Conservation (phyloP, 1,139 yeast genomes). For the Blastobotrys ciferrii region DNA sequence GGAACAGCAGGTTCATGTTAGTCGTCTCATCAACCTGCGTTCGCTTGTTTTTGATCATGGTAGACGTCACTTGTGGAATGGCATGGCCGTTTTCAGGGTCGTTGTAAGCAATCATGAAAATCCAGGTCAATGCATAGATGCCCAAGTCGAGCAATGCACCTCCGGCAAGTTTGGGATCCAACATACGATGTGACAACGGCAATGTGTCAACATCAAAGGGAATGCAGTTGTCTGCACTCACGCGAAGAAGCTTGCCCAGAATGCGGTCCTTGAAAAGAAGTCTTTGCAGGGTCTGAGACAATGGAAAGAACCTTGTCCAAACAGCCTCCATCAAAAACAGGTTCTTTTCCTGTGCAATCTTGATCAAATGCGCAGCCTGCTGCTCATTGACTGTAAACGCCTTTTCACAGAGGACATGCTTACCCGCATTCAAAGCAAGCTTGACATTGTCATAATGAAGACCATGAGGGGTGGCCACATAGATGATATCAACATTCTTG, state of each 20-base stretch:
- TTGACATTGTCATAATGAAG: constrained; percentile 52
- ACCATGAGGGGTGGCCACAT: constrained; percentile 60
- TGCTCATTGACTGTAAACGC: constrained; percentile 54
- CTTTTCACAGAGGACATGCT: constrained; percentile 61
- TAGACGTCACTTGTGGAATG: constrained; percentile 24
- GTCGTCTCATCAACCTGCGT: constrained; percentile 36
- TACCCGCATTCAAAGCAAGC: constrained; percentile 51
- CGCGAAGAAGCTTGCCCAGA: constrained; percentile 48
- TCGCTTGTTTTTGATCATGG: constrained; percentile 25
- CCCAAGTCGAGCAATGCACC: constrained; percentile 64
- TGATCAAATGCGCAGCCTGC: constrained; percentile 47
- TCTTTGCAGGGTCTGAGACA: constrained; percentile 42
- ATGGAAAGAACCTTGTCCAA: constrained; percentile 65
- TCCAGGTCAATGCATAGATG: constrained; percentile 52
- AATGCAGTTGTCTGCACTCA: constrained; percentile 44
- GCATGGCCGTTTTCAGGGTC: constrained; percentile 32
- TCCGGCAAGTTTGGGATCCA: constrained; percentile 50
- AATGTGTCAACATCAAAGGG: constrained; percentile 36
- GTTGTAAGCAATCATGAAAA: constrained; percentile 32
- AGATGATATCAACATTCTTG: constrained; percentile 50
- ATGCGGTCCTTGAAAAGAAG: constrained; percentile 46
- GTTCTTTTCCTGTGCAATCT: constrained; percentile 46
- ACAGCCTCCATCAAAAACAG: constrained; percentile 62
- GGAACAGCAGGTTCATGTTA: constrained; percentile 31
- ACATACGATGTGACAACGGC: constrained; percentile 25